Percentiles rank a stretch among this genome's conserved stretches.
phyloP scores from a whole-genome alignment of 345 rosid genomes.

The Syzygium aqueum region DNA sequence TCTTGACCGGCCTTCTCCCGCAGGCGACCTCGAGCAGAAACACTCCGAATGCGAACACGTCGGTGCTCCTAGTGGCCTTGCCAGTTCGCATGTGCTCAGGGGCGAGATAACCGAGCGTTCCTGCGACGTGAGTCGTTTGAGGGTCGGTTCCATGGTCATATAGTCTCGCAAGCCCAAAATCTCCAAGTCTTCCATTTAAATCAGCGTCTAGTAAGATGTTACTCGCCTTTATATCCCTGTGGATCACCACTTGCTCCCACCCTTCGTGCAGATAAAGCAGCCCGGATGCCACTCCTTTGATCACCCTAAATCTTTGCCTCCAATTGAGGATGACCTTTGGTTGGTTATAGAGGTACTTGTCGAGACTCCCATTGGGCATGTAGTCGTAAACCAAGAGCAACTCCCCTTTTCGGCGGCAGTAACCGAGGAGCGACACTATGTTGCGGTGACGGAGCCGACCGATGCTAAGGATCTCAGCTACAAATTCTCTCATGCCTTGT shows the following conservation, averaged over 20 bases:
- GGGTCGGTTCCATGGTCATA: constrained; percentile 30
- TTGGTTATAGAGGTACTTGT: constrained; percentile 27
- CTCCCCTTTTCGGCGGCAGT: constrained; percentile 50
- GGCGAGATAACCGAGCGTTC: constrained; percentile 46
- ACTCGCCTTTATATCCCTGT: constrained; percentile 38
- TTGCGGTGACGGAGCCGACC: constrained; percentile 48
- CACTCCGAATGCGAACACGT: constrained; percentile 38
- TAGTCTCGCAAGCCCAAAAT: constrained; percentile 40
- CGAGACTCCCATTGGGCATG: constrained; percentile 59
- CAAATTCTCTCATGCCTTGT: constrained; percentile 56
- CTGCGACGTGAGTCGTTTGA: constrained; percentile 25
- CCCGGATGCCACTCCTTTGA: constrained; percentile 35
- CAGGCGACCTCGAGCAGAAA: constrained; percentile 40
- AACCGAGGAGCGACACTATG: constrained; percentile 45
- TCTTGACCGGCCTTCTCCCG: constrained; percentile 34
- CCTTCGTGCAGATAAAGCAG: constrained; percentile 36
- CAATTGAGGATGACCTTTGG: constrained; percentile 22
- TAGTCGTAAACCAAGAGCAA: constrained; percentile 48
- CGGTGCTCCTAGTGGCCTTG: constrained; percentile 23
- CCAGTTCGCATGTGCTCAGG: constrained; percentile 39
- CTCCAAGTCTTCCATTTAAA: constrained; percentile 31
- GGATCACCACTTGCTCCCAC: constrained; percentile 43
- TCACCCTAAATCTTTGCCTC: constrained; percentile 24
- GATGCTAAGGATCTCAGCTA: constrained; percentile 37
- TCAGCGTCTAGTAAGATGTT: constrained; percentile 31